Evolutionary conservation across 2,329 filamentous ascomycete species (phyloP), one percentile per base, ranked within the genome.

Genomic region (Fusarium pininemorale): DNA sequence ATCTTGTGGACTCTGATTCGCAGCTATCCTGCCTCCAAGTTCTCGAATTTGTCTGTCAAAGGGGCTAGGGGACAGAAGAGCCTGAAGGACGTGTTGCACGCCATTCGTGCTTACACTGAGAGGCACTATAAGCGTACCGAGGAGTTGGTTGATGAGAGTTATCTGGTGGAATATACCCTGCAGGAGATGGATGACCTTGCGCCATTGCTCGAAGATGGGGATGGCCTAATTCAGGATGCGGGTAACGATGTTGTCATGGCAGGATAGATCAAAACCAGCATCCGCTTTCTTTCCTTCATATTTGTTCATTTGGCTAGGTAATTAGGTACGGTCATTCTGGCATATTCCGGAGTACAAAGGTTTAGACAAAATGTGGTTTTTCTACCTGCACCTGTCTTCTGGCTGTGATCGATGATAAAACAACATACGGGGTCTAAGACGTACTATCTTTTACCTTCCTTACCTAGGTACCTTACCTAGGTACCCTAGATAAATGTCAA

Each of bases 121-220:
- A 89, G 95, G 74, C 96, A 99, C 82, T 98, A 97, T 82, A 93
- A 92, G 82, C 89, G 96, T 62, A 89, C 96, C 76, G 95, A 98
- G 81, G 96, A 97, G 79, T 85, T 98, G 77, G 90, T 95, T 45
- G 96, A 98, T 80, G 96, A 98, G 85, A 97, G 95, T 80, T 98
- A 95, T 83, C 84, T 99, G 78, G 90, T 98, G 45, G 94, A 98
- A 83, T 98, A 97, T 88, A 97, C 96, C 72, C 85, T 98, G 72
- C 89, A 92, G 79, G 94, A 98, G 85, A 98, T 98, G 95, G 95
- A 97, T 79, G 93, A 88, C 81, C 87, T 92, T 70, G 86, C 86
- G 45, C 87, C 88, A 13, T 77, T 83, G 50, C 69, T 84, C 61
- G 82, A 81, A 39, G 79, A 79, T 12, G 81, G 80, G 15, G 80